Base-by-base conservation (phyloP, 2,329 filamentous ascomycete species). In the Fusarium cicatricum region DNA sequence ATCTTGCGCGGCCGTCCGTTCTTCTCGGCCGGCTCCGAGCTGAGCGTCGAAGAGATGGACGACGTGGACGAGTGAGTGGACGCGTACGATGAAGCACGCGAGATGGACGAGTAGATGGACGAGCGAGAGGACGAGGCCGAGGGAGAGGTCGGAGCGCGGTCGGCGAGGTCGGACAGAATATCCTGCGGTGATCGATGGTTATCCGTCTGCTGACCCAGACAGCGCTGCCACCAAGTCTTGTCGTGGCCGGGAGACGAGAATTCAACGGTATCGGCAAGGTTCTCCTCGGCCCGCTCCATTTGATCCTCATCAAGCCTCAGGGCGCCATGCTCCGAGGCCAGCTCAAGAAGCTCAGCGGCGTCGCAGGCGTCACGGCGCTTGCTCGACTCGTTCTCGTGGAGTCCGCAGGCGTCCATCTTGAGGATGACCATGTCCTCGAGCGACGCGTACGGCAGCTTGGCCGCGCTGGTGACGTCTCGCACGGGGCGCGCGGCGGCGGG, bases 181-280 rank as follows among this genome's bases (percentile, higher is more conserved):
- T 70, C 64, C 39, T 70, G 67, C 2, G 65, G 51, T 2, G 68
- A 68, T 3, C 62, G 43, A 3, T 52, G 65, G 48, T 67, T 66
- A 14, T 70, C 55, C 8, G 65, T 52, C 15, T 57, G 42, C 53
- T 60, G 60, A 14, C 68, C 68, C 11, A 70, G 55, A 2, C 53
- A 58, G 5, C 68, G 68, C 59, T 70, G 68, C 68, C 68, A 70
- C 68, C 68, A 70, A 37, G 55, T 64, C 59, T 67, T 70, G 38
- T 70, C 57, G 34, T 68, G 58, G 37, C 65, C 68, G n/a, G 57
- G 45, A 1, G 39, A 41, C 1, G 60, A 70, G 34, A 62, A 69
- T 52, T 70, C 58, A 12, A 67, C 58, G 29, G 70, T 55, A 4
- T 70, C 68, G 2, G 57, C 50, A 19, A 70, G 55, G 9, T 64